Percentiles rank a stretch among this genome's conserved stretches.
These are phyloP conservation scores for Tylopilus plumbeoviolaceoides DNA, from an alignment of 768 basidiomycete genomes.

Conservation along the genomic window DNA sequence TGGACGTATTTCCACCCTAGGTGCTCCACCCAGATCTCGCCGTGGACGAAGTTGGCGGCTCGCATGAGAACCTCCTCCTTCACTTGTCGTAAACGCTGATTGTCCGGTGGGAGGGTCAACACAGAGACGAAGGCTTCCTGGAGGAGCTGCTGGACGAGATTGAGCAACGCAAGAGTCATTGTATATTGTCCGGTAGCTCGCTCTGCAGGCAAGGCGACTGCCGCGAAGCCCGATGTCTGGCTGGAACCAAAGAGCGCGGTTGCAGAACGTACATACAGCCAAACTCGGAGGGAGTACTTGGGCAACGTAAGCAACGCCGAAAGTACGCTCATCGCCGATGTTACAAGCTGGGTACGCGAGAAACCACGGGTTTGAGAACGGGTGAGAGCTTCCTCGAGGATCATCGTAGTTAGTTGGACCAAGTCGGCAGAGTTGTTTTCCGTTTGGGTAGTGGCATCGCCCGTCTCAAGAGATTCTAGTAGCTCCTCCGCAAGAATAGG, in stretches of 20 bases:
- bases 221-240: conserved; percentile 49
- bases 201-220: conserved; percentile 65
- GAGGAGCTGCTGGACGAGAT: conserved; percentile 72
- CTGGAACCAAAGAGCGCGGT: conserved; percentile 71
- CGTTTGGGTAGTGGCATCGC: conserved; percentile 34
- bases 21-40: conserved; percentile 87
- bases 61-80: conserved; percentile 84
- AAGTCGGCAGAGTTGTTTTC: conserved; percentile 63
- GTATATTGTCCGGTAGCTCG: conserved; percentile 72
- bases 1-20: conserved; percentile 82
- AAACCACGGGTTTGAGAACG: conserved; percentile 42
- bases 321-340: conserved; percentile 78
- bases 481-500: conserved; percentile 59
- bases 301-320: conserved; percentile 72
- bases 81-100: conserved; percentile 59
- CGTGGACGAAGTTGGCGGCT: conserved; percentile 74
- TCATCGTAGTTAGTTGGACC: conserved; percentile 75
- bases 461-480: conserved; percentile 57
- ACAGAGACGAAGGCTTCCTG: conserved; percentile 63
- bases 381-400: conserved; percentile 72
- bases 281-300: conserved; percentile 75
- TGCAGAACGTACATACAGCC: conserved; percentile 84
- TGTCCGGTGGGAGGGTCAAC: conserved; percentile 46
- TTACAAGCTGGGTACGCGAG: conserved; percentile 61
- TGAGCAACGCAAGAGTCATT: conserved; percentile 75